Evolutionary conservation across 441 rosid genomes (phyloP).

Genomic region (Melastoma candidum): DNA sequence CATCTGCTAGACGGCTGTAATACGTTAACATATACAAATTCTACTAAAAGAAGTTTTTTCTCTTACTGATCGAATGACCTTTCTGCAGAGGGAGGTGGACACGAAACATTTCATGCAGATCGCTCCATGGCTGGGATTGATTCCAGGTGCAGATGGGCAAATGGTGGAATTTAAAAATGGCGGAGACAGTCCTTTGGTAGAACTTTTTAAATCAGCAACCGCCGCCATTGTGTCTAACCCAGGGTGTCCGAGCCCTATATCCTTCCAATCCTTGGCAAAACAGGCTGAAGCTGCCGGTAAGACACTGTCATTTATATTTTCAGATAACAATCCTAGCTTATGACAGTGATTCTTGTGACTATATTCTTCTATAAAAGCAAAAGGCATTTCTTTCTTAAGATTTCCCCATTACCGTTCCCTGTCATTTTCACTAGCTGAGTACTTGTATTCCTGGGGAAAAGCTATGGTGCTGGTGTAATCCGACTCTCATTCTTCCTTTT

Average conservation of each 20-base stretch:
- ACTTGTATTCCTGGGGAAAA: no score
- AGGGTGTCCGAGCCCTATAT: conserved; percentile 68
- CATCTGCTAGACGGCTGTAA: not conserved
- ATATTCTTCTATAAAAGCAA: no score
- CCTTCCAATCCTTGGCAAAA: conserved; percentile 91
- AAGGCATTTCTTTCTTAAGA: no score
- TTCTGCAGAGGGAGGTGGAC: conserved; percentile 79
- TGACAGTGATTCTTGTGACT: no score
- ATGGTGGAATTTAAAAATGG: conserved; percentile 70
- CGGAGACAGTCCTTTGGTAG: conserved; percentile 75
- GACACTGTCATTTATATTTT: conserved; percentile 4
- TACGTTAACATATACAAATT: not conserved
- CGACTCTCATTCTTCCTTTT: no score
- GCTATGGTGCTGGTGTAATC: no score
- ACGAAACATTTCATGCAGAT: conserved; percentile 88
- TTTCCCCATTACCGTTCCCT: no score
- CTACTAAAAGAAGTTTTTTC: conserved; percentile 9
- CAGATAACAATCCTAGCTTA: no score
- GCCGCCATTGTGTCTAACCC: conserved; percentile 73
- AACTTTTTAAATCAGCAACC: conserved; percentile 81
- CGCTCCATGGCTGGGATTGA: conserved; percentile 90
- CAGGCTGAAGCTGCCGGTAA: conserved; percentile 99
- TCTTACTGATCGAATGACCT: conserved; percentile 8
- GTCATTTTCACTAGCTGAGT: no score
- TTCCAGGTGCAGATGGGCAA: conserved; percentile 86